Evolutionary conservation across 257 asterid genomes (phyloP), one percentile per base, ranked within the genome.

Genomic region (Plantago elongata): DNA sequence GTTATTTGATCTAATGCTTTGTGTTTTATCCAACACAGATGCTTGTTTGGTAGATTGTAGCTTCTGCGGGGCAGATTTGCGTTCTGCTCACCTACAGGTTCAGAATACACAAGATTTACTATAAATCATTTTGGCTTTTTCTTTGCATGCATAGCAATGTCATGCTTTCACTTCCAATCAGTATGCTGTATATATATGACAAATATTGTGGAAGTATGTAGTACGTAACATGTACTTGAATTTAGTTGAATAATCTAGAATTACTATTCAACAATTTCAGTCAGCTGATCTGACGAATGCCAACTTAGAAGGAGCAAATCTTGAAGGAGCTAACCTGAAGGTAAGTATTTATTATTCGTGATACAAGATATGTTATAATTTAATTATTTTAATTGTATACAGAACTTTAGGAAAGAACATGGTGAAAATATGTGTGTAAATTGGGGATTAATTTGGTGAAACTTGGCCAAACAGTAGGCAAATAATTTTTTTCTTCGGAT

Each of bases 301-400:
- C 78, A 91, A 91, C 84, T 78, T 91, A 77, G 96, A 90, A 82
- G 98, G 96, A 73, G 96, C 98, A 59, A 88, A 85, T 79, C 82
- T 91, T 54, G 98, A 91, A 78, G 98, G 98, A 65, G 98, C 98
- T 72, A 91, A 91, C 77, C 75, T 91, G 70, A 91, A 91, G 97
- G 97, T 84, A 72, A 69, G 27, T 22, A 22, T 22, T 22, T 2
- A 2, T 22, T 22, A 22, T 22, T 1, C 27, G 27, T 22, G 27
- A 34, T 34, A 34, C 3, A 4, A 34, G 40, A 22, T 34, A 34
- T 34, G 40, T 34, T 7, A 34, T 34, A 34, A 4, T 34, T 7
- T 1, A 34, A 34, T 34, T 34, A 34, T 34, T 4, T 34, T 34
- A 34, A 7, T 34, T 34, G 40, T 34, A 34, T 34, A 34, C 4